phyloP scores from a whole-genome alignment of 2,329 filamentous ascomycete species.

The Setomelanomma holmii region DNA sequence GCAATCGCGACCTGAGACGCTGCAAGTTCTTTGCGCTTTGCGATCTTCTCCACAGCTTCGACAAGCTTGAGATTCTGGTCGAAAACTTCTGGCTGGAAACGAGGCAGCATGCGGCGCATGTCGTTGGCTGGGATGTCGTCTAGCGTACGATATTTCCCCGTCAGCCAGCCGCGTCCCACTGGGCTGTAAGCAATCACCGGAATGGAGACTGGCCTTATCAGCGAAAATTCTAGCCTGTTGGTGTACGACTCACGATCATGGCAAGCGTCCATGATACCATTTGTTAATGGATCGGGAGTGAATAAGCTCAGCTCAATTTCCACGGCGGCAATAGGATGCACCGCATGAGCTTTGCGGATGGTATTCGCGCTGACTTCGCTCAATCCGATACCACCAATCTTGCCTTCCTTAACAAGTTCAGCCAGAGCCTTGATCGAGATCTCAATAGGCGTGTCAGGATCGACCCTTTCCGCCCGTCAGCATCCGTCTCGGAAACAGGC shows the following conservation, averaged over 20 bases:
- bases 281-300: slow-evolving; percentile 37
- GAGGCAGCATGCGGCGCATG: slow-evolving; percentile 55
- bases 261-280: slow-evolving; percentile 39
- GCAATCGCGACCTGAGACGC: slow-evolving; percentile 68
- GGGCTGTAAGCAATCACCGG: slow-evolving; percentile 44
- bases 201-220: slow-evolving; percentile 48
- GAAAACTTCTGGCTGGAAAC: slow-evolving; percentile 69
- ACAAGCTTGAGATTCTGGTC: slow-evolving; percentile 68
- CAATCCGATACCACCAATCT: neutral
- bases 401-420: slow-evolving; percentile 7
- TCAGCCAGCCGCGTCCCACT: slow-evolving; percentile 36
- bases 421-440: slow-evolving; percentile 42
- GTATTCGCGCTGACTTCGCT: neutral
- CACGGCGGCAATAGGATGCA: neutral
- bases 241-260: slow-evolving; percentile 46
- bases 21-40: slow-evolving; percentile 63
- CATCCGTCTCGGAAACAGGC: neutral
- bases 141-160: slow-evolving; percentile 46
- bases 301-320: neutral
- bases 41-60: slow-evolving; percentile 64
- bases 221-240: too few relatives aligned
- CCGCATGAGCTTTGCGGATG: neutral
- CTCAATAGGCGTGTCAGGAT: slow-evolving; percentile 49
- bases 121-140: slow-evolving; percentile 64
- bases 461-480: slow-evolving; percentile 38